A percentile compares a stretch with the other conserved stretches of the same genome.
phyloP scores from a whole-genome alignment of 2,329 filamentous ascomycete genomes.

The Cyphellophora attinorum region DNA sequence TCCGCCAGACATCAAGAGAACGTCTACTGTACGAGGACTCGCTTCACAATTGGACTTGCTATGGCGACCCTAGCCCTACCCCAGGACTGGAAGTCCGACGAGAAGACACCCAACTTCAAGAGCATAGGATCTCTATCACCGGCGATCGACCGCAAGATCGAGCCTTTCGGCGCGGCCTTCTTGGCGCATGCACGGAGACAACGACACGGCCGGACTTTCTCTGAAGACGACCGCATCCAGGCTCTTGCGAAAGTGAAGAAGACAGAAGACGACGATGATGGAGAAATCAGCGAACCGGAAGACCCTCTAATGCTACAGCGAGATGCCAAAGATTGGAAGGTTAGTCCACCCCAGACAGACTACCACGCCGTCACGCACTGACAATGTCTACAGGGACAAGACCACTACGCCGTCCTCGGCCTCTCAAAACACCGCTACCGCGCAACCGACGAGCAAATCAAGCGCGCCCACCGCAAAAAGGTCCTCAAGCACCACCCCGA shows the following conservation, averaged over 20 bases:
- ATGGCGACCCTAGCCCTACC: too few relatives aligned
- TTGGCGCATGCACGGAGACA: slow-evolving; percentile 86
- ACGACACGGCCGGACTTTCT: slow-evolving; percentile 95
- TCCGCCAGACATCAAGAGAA: too few relatives aligned
- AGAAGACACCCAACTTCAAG: slow-evolving; percentile 65
- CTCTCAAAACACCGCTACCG: slow-evolving; percentile 84
- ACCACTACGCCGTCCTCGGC: slow-evolving; percentile 95
- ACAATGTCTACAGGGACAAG: slow-evolving; percentile 57
- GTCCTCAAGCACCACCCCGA: slow-evolving; percentile 97
- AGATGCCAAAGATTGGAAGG: slow-evolving; percentile 99
- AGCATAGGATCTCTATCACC: slow-evolving; percentile 64
- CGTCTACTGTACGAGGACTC: too few relatives aligned
- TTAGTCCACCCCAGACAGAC: slow-evolving; percentile 29
- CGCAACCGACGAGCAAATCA: slow-evolving; percentile 97
- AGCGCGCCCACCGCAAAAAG: slow-evolving; percentile 98
- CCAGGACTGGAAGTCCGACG: too few relatives aligned
- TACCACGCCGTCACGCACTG: not conserved
- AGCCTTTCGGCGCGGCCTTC: slow-evolving; percentile 95
- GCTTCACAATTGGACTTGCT: too few relatives aligned
- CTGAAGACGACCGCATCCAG: slow-evolving; percentile 95
- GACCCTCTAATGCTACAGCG: slow-evolving; percentile 84
- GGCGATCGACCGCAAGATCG: slow-evolving; percentile 76
- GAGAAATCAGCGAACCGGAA: slow-evolving; percentile 87
- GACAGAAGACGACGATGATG: slow-evolving; percentile 80
- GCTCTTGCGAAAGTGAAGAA: slow-evolving; percentile 93